phyloP scores from a whole-genome alignment of 768 basidiomycete species.

The Tricholoma sp. region DNA sequence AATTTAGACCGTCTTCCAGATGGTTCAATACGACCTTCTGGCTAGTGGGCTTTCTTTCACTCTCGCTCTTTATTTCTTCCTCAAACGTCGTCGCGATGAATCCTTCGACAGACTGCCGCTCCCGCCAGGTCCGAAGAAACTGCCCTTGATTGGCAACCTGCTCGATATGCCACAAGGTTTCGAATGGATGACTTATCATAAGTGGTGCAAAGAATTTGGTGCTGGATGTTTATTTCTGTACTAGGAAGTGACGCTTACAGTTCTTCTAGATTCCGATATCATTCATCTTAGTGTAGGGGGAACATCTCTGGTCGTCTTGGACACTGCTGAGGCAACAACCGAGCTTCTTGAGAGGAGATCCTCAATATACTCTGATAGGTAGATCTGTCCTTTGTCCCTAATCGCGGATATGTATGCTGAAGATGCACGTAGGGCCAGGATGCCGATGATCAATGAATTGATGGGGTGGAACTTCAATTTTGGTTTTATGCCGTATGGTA shows the following conservation, averaged over 20 bases:
- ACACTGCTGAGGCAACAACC: neutral
- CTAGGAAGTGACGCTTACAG: neutral
- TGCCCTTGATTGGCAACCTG: constrained; percentile 1
- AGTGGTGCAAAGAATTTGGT: constrained; percentile 4
- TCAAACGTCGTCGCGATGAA: neutral
- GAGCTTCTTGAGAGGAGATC: constrained; percentile 6
- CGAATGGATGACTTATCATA: constrained; percentile 5
- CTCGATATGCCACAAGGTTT: constrained; percentile 1
- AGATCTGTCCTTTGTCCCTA: neutral
- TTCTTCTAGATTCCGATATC: constrained; percentile 1
- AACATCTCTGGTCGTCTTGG: neutral
- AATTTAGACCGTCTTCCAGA: too few species aligned
- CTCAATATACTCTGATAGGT: constrained; percentile 4
- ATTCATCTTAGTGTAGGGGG: constrained; percentile 3
- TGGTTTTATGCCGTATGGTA: constrained; percentile 6
- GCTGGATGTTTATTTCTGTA: neutral
- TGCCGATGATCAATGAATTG: constrained; percentile 10
- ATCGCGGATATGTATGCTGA: neutral
- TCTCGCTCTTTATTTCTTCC: neutral
- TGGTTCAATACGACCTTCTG: neutral
- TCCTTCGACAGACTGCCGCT: neutral
- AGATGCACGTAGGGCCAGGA: neutral
- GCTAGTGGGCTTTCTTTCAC: neutral
- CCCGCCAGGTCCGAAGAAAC: constrained; percentile 3
- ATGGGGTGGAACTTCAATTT: constrained; percentile 10